Percentiles rank a stretch among this genome's conserved stretches.
These are phyloP conservation scores for Linaria vulgaris DNA, from an alignment of 257 asterid species.

Conservation along the genomic window DNA sequence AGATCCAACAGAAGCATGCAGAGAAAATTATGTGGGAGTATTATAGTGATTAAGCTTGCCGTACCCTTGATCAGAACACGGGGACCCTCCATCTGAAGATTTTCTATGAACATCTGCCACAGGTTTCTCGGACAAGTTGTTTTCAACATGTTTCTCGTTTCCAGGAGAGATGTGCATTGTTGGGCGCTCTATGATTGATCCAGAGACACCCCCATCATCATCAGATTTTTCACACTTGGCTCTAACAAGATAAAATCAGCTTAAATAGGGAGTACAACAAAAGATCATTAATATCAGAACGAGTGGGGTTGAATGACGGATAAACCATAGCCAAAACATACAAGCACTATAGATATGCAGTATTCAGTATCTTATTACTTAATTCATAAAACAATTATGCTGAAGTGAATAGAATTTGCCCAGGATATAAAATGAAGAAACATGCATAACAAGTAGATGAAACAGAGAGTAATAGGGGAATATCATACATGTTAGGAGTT, in stretches of 20 bases:
- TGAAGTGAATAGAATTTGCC: neutral
- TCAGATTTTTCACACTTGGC: conserved; percentile 52
- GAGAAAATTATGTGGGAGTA: conserved; percentile 1
- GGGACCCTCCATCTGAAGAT: conserved; percentile 39
- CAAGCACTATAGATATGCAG: neutral
- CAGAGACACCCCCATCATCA: conserved; percentile 49
- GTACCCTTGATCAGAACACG: conserved; percentile 50
- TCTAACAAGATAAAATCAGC: conserved; percentile 36
- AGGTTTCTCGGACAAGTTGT: conserved; percentile 40
- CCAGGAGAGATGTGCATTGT: conserved; percentile 31
- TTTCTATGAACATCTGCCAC: conserved; percentile 50
- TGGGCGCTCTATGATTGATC: conserved; percentile 42
- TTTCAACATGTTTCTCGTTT: conserved; percentile 45
- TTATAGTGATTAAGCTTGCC: conserved; percentile 18
- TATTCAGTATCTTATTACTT: too few relatives aligned
- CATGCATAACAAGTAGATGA: neutral
- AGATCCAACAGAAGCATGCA: neutral
- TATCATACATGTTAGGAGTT: conserved; percentile 38
- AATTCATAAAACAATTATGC: neutral
- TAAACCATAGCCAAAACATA: neutral
- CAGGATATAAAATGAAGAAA: conserved; percentile 1
- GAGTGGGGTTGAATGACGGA: conserved; percentile 10
- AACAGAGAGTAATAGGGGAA: conserved; percentile 5
- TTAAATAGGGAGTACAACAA: conserved; percentile 6
- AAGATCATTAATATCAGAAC: conserved; percentile 12